A percentile compares a stretch with the other conserved stretches of the same genome.
Evolutionary conservation across 2,329 filamentous ascomycete species (phyloP).

Genomic region (Raffaelea arxii): DNA sequence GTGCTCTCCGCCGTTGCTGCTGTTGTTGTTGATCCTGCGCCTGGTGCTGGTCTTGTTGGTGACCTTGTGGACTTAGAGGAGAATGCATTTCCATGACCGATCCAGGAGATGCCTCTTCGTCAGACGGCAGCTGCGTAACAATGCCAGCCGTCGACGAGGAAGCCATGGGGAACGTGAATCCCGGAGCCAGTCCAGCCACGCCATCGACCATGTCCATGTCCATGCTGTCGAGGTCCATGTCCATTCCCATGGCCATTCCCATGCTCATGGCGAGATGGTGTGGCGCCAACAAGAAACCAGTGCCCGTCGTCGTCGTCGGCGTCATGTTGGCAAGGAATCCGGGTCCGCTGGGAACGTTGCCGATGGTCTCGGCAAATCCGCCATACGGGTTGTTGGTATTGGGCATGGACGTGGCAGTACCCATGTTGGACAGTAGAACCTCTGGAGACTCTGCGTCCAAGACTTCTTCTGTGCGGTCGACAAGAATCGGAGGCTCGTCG

Average conservation of each 20-base stretch:
- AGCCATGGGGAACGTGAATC: not conserved
- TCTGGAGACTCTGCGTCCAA: too few relatives aligned
- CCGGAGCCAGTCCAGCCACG: not conserved
- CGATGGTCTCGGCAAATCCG: too few relatives aligned
- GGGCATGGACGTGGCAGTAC: too few relatives aligned
- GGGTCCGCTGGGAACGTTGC: too few relatives aligned
- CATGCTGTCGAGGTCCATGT: slow-evolving; percentile 8
- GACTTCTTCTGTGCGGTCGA: too few relatives aligned
- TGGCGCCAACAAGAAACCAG: slow-evolving; percentile 5
- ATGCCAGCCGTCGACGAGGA: not conserved
- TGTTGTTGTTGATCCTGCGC: slow-evolving; percentile 2
- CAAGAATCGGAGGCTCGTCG: too few relatives aligned
- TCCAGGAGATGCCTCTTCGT: slow-evolving; percentile 14
- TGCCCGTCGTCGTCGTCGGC: not conserved
- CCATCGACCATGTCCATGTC: slow-evolving; percentile 8
- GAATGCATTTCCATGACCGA: too few relatives aligned
- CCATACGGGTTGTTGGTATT: too few relatives aligned
- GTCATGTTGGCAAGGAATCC: too few relatives aligned
- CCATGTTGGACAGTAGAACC: too few relatives aligned
- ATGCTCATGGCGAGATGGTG: slow-evolving; percentile 29
- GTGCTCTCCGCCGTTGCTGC: slow-evolving; percentile 2
- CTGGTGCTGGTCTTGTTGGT: too few relatives aligned
- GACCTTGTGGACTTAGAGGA: too few relatives aligned
- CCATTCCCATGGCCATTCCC: slow-evolving; percentile 28
- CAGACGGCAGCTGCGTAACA: slow-evolving; percentile 11